Evolutionary conservation across 2,329 filamentous ascomycete genomes (phyloP), one percentile per base, ranked within the genome.

Genomic region (Mycosphaerella sp.): DNA sequence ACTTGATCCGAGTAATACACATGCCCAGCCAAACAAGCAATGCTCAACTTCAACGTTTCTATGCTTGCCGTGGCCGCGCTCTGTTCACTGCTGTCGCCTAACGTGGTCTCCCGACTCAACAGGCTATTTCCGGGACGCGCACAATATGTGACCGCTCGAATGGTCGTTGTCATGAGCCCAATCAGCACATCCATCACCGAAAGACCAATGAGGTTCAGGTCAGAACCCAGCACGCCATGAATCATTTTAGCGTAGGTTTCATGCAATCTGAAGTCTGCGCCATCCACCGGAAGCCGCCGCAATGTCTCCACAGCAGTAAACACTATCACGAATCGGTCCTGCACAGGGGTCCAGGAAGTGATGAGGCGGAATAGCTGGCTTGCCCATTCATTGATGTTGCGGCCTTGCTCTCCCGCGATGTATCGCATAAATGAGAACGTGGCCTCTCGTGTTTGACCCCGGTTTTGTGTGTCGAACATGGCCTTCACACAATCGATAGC

Each of bases 1-100:
- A 97, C 88, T 69, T 98, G 93, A 62, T 97, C 91, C 1, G 87
- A 87, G 67, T 98, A 98, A 73, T 98, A 98, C 28, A 96, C 84
- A 65, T 98, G 93, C 0, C 88, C 95, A 2, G 90, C 89, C 25
- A 98, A 75, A 66, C 90, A 82, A n/a, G 89, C 89, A 55, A 96
- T 89, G 70, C 88, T 95, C 59, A 80, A 78, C 66, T 93, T 85
- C 13, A 97, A 77, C 28, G 84, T 49, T 17, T 55, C 48, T 8
- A 59, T 50, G 18, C 55, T 52, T 3, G 52, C 51, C 43, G 49
- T 44, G 1, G 52, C 49, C 16, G 50, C 55, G 10, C 46, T 42
- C 25, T 46, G 48, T 25, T 51, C 47, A 12, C 35, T 46, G n/a
- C 40, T 40, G 17, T 41, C 34, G 27, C 36, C 17, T 4, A 50